Evolutionary conservation across 495 filamentous ascomycete genomes (phyloP).

Genomic region (Corynascus novoguineensis): DNA sequence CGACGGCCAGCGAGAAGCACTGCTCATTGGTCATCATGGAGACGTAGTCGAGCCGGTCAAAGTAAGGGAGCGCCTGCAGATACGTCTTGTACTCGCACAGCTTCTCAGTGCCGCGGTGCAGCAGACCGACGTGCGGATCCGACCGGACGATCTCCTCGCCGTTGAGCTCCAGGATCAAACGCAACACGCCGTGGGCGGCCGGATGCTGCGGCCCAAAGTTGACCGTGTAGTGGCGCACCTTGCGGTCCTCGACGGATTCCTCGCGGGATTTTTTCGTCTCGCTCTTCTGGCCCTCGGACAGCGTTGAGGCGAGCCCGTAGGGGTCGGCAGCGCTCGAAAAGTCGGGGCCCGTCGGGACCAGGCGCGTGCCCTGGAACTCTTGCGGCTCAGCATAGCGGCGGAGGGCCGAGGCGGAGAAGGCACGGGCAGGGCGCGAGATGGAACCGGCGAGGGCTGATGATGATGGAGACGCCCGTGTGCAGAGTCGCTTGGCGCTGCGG

Average conservation of each 20-base stretch:
- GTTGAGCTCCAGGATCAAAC: conserved; percentile 94
- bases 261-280: conserved; percentile 47
- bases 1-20: conserved; percentile 88
- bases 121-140: conserved; percentile 93
- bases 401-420: conserved; percentile 62
- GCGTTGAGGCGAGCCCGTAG: conserved; percentile 29
- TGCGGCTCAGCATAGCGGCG: conserved; percentile 55
- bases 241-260: conserved; percentile 57
- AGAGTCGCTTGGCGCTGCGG: conserved; percentile 52
- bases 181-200: conserved; percentile 95
- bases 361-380: conserved; percentile 58
- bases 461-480: conserved; percentile 18
- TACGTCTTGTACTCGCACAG: conserved; percentile 99
- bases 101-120: conserved; percentile 98
- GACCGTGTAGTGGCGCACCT: conserved; percentile 98
- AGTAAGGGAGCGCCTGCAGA: conserved; percentile 96
- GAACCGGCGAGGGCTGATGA: conserved; percentile 14
- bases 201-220: conserved; percentile 99
- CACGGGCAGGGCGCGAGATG: conserved; percentile 38
- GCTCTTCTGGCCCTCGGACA: conserved; percentile 24
- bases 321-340: conserved; percentile 46
- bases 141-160: conserved; percentile 95
- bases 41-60: conserved; percentile 97
- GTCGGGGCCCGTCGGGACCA: conserved; percentile 62
- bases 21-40: conserved; percentile 99